These are phyloP conservation scores for Centrapalus pauciflorus DNA, from an alignment of 129 eudicot species.

Conservation along the genomic window DNA sequence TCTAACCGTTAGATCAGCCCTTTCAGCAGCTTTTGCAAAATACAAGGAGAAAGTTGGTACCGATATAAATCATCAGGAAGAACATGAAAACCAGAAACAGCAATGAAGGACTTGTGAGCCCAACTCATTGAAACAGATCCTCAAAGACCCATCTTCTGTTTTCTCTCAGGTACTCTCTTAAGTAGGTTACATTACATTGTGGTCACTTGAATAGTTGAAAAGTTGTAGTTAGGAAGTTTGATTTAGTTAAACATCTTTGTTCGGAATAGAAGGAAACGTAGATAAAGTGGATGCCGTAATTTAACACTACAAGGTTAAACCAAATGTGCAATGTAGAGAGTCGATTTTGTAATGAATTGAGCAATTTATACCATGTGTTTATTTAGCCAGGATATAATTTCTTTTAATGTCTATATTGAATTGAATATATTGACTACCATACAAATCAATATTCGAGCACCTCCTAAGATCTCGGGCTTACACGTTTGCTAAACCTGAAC, in stretches of 20 bases:
- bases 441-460: not conserved
- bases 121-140: not conserved
- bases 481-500: slow-evolving; percentile 48
- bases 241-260: not conserved
- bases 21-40: slow-evolving; percentile 68
- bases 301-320: not conserved
- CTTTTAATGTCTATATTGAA: not conserved
- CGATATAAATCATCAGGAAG: slow-evolving; percentile 30
- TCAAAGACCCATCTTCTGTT: not conserved
- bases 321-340: not conserved
- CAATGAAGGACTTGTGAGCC: not conserved
- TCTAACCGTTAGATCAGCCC: slow-evolving; percentile 65
- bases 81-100: slow-evolving; percentile 20
- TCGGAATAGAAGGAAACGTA: not conserved
- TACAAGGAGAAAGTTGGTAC: slow-evolving; percentile 42
- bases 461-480: slow-evolving; percentile 52
- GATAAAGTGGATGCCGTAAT: not conserved
- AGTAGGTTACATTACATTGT: not conserved
- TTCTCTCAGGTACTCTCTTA: not conserved
- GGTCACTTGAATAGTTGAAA: not conserved
- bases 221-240: slow-evolving; percentile 3
- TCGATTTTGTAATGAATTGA: not conserved
- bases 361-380: not conserved
- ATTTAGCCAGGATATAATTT: not conserved
- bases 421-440: not conserved